phyloP scores from a whole-genome alignment of 2,329 filamentous ascomycete species.

The Triangularia setosa region DNA sequence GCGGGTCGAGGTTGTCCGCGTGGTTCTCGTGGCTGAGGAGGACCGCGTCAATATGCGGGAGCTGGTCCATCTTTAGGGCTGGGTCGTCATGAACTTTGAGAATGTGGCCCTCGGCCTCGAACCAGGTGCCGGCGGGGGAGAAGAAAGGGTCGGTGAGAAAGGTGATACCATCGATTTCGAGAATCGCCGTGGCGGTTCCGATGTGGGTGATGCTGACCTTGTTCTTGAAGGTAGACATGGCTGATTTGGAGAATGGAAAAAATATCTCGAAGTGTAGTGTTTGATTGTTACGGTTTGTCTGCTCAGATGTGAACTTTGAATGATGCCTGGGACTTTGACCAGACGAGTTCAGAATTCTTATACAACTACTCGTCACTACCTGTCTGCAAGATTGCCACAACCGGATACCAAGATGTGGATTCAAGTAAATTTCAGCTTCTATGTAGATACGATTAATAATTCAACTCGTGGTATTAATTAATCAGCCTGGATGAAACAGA shows the following conservation, averaged over 20 bases:
- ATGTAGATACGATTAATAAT: neutral
- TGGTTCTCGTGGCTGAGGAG: slow-evolving; percentile 50
- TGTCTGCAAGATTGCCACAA: too few species aligned
- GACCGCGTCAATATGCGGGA: slow-evolving; percentile 44
- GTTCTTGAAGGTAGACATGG: neutral
- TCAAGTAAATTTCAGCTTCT: neutral
- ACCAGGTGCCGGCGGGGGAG: slow-evolving; percentile 36
- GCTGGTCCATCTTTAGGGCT: slow-evolving; percentile 33
- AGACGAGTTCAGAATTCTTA: neutral
- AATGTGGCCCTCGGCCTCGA: slow-evolving; percentile 26
- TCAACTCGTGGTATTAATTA: neutral
- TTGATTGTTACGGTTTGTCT: neutral
- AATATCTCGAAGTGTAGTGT: neutral
- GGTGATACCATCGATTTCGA: slow-evolving; percentile 39
- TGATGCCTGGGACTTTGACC: neutral
- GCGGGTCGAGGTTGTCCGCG: slow-evolving; percentile 44
- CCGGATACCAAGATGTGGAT: too few species aligned
- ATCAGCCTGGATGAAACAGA: neutral
- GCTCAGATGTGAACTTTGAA: neutral
- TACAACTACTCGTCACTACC: neutral
- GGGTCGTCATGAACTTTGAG: slow-evolving; percentile 34
- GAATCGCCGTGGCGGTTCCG: slow-evolving; percentile 45
- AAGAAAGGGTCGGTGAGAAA: slow-evolving; percentile 46
- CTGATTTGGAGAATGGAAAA: neutral
- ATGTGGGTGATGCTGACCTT: slow-evolving; percentile 39